Evolutionary conservation across 2,329 filamentous ascomycete species (phyloP), one percentile per base, ranked within the genome.

Genomic region (Aureobasidium subglaciale): DNA sequence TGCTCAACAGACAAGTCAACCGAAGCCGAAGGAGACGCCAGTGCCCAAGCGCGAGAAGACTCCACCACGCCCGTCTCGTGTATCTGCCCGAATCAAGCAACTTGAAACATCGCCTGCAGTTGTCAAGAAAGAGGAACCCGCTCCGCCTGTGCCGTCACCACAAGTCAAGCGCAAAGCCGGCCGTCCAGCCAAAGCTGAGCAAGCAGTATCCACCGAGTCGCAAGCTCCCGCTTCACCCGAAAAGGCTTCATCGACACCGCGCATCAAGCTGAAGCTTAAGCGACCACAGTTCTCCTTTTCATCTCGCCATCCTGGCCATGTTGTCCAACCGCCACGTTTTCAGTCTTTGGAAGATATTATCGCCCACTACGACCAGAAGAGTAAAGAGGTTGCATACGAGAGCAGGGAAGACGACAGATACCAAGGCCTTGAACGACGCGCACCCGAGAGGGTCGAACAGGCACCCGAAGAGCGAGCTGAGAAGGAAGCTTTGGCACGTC

Each of bases 401-500:
- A 34, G 20, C 29, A 56, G 41, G 24, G 55, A 56, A 34, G 53
- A 56, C 11, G 57, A 58, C n/a, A 37, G 54, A 9, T 55, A 37
- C n/a, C 53, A 58, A 41, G 79, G 76, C 0, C 75, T 56, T 13
- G 59, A 58, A n/a, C 34, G 45, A 16, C 76, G 1, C 67, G 70
- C 15, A 81, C 80, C 61, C 13, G 55, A 69, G 38, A 85, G 83
- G 1, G 75, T 83, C 10, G 82, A 86, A 53, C 77, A 81, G 20
- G 46, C 49, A 24, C 46, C 55, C 9, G 59, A 58, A 22, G 54
- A 60, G 30, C 18, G 56, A 64, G 84, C 85, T 2, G 67, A 73
- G 41, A 78, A 79, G 53, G 90, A 96, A 70, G 90, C 89, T 1
- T 72, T 73, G 15, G 72, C 83, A n/a, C 81, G 93, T 16, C 62